Evolutionary conservation across 345 rosid species (phyloP), one percentile per base, ranked within the genome.

Genomic region (Toxicodendron radicans): DNA sequence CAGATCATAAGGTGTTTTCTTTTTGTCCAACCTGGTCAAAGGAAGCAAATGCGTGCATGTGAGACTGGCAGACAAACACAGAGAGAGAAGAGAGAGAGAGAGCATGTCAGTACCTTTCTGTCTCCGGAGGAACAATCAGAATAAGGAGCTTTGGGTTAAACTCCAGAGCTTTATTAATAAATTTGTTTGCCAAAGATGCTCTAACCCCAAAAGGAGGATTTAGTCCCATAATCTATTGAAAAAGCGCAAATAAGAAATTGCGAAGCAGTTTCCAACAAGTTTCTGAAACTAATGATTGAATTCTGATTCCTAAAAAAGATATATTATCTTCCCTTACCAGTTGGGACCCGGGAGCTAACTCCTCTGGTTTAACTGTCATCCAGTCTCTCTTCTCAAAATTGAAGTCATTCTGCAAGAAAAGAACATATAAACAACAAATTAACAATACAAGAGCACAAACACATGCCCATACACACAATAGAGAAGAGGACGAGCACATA

Each of bases 181-280:
- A 91, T 86, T 82, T 81, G 84, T 92, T 90, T 33, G 97, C 99
- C 81, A 83, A 85, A 74, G 80, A 79, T 61, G 89, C 92, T 77
- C 86, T 87, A 71, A 87, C 80, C 75, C 99, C 99, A 80, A 95
- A 95, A 53, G 99, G 99, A 76, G 99, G 99, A 83, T 93, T 95
- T 73, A 93, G 76, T 76, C 99, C 98, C 97, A 93, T 89, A 73
- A 95, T 87, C 99, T 95, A 80, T 73, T 61, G 77, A 74, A 67
- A 57, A 68, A 27, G 20, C 10, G 56, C 57, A 30, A 72, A 57
- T 6, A 20, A 72, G 18, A 75, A 45, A 71, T 62, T n/a, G 35
- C 8, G 58, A 53, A 20, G 53, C 23, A 70, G 14, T 35, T 7
- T 17, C 46, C 24, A 72, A 67, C 18, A 52, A 24, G 17, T 5